A percentile compares a stretch with the other conserved stretches of the same genome.
These are phyloP conservation scores for Ammopiptanthus mongolicus DNA, from an alignment of 306 rosid genomes.

Conservation along the genomic window DNA sequence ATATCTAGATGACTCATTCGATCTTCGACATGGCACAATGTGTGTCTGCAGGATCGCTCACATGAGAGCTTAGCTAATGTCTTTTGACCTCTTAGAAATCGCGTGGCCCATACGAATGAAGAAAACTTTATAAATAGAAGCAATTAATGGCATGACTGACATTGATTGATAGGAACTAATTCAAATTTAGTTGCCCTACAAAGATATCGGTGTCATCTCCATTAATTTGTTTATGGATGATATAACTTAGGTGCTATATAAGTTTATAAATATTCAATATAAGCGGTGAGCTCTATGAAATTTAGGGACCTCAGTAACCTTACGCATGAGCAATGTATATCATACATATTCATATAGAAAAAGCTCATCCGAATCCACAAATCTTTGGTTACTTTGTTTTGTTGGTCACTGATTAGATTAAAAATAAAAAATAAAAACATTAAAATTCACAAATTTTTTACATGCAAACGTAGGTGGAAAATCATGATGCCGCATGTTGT, in stretches of 20 bases:
- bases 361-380: background rate
- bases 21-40: constrained; percentile 6
- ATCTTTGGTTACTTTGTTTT: background rate
- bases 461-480: background rate
- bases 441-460: background rate
- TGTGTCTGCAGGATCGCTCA: background rate
- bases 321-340: background rate
- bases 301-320: background rate
- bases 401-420: background rate
- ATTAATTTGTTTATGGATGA: background rate
- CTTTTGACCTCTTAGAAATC: background rate
- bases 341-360: background rate
- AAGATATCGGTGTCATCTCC: background rate
- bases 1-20: background rate
- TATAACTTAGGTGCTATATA: background rate
- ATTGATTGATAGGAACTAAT: background rate
- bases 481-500: background rate
- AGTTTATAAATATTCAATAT: background rate
- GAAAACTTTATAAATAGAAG: background rate
- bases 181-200: background rate
- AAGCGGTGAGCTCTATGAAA: background rate
- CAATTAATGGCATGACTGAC: background rate
- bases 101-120: background rate
- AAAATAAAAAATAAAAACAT: too few species aligned
- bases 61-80: background rate